A percentile compares a stretch with the other conserved stretches of the same genome.
phyloP scores from a whole-genome alignment of 2,329 filamentous ascomycete species.

The Monilinia laxa region DNA sequence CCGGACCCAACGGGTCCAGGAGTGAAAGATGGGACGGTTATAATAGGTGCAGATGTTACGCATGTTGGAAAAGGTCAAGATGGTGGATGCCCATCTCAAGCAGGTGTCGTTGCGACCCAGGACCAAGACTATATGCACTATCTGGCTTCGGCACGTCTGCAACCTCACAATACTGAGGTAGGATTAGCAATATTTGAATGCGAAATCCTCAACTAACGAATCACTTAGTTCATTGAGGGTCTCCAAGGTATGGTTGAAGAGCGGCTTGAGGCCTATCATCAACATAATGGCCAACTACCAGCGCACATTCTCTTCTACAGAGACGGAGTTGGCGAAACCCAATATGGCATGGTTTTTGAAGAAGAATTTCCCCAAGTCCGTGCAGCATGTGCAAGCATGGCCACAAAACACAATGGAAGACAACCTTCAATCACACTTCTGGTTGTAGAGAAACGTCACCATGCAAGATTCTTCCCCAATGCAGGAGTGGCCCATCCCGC shows the following conservation, averaged over 20 bases:
- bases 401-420: too few species aligned
- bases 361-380: constrained; percentile 39
- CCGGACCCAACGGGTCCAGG: too few species aligned
- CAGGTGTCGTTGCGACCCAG: constrained; percentile 73
- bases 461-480: constrained; percentile 17
- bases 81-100: constrained; percentile 65
- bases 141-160: constrained; percentile 68
- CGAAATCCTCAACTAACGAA: not conserved
- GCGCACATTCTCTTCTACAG: constrained; percentile 40
- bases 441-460: constrained; percentile 6
- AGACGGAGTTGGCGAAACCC: constrained; percentile 42
- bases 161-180: constrained; percentile 76
- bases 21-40: constrained; percentile 70
- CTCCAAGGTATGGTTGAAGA: constrained; percentile 26
- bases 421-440: constrained; percentile 4
- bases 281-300: constrained; percentile 46
- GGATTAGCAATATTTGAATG: constrained; percentile 29
- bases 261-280: constrained; percentile 10
- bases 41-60: constrained; percentile 83
- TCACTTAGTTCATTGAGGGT: constrained; percentile 42
- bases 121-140: constrained; percentile 67
- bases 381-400: constrained; percentile 17
- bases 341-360: constrained; percentile 37
- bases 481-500: not conserved
- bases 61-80: constrained; percentile 68